phyloP scores from a whole-genome alignment of 208 protist genomes.

The Wallacemonas sp. region DNA sequence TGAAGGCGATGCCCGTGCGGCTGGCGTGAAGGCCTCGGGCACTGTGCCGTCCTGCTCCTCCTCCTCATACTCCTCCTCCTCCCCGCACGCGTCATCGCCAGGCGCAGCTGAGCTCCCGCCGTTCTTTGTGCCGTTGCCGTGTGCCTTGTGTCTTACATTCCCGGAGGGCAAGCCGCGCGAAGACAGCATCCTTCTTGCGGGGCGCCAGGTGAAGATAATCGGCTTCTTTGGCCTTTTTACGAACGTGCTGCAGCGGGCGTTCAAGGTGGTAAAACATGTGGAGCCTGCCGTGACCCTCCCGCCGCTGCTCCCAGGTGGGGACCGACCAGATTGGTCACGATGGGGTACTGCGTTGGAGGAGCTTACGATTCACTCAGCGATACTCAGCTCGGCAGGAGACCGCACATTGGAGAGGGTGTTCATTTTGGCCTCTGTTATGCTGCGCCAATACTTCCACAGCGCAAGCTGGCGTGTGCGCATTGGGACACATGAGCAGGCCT shows the following conservation, averaged over 20 bases:
- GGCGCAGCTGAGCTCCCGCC: too few relatives aligned
- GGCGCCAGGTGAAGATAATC: conserved; percentile 80
- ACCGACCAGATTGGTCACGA: too few relatives aligned
- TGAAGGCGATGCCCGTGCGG: too few relatives aligned
- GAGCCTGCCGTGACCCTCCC: not conserved
- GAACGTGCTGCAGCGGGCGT: conserved; percentile 47
- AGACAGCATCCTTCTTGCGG: conserved; percentile 60
- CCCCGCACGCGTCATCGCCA: not conserved
- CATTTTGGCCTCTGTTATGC: conserved; percentile 73
- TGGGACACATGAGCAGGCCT: not conserved
- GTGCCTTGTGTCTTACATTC: conserved; percentile 81
- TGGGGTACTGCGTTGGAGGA: not conserved
- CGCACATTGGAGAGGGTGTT: conserved; percentile 83
- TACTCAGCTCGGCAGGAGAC: conserved; percentile 79
- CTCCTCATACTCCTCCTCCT: not conserved
- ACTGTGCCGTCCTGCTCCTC: too few relatives aligned
- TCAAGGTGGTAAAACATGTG: conserved; percentile 57
- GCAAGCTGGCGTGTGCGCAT: conserved; percentile 32
- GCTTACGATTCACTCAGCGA: conserved; percentile 59
- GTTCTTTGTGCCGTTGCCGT: conserved; percentile 64
- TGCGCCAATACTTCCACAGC: conserved; percentile 73
- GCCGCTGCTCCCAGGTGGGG: not conserved
- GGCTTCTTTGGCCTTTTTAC: conserved; percentile 82
- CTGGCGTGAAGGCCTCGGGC: too few relatives aligned
- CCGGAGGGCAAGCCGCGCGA: conserved; percentile 65